phyloP scores from a whole-genome alignment of 306 rosid genomes.

The Cicer arietinum region DNA sequence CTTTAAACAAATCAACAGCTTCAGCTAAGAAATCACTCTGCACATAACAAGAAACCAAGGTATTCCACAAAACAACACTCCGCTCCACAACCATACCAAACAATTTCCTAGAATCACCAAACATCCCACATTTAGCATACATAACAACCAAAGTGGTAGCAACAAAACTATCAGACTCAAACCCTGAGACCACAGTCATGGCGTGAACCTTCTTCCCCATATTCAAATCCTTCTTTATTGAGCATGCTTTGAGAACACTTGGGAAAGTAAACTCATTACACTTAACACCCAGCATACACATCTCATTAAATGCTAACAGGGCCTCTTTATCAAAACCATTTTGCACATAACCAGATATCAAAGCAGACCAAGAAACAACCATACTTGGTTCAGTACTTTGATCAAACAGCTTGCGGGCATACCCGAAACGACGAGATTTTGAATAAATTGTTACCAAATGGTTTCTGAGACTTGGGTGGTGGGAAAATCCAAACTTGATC shows the following conservation, averaged over 20 bases:
- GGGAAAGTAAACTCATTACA: slow-evolving; percentile 78
- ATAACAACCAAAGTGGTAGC: slow-evolving; percentile 80
- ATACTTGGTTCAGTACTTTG: slow-evolving; percentile 64
- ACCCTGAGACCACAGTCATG: slow-evolving; percentile 64
- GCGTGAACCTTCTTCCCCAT: slow-evolving; percentile 75
- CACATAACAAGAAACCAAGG: slow-evolving; percentile 76
- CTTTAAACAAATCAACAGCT: slow-evolving; percentile 65
- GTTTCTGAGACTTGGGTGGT: slow-evolving; percentile 52
- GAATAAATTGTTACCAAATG: slow-evolving; percentile 60
- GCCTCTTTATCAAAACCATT: slow-evolving; percentile 71
- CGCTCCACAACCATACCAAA: slow-evolving; percentile 59
- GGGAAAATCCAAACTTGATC: slow-evolving; percentile 64
- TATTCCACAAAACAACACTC: slow-evolving; percentile 83
- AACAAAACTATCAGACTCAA: slow-evolving; percentile 78
- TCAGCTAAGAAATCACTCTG: slow-evolving; percentile 60
- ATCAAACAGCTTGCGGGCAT: slow-evolving; percentile 70
- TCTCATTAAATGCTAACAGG: slow-evolving; percentile 60
- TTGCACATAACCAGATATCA: slow-evolving; percentile 79
- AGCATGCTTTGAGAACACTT: slow-evolving; percentile 80
- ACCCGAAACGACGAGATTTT: slow-evolving; percentile 53
- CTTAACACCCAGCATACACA: slow-evolving; percentile 63
- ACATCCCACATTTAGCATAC: slow-evolving; percentile 78
- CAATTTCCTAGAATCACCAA: slow-evolving; percentile 66
- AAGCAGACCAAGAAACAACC: slow-evolving; percentile 82
- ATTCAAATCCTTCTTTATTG: slow-evolving; percentile 56